A percentile compares a stretch with the other conserved stretches of the same genome.
These are phyloP conservation scores for Cornus controversa DNA, from an alignment of 148 eudicot genomes.

Conservation along the genomic window DNA sequence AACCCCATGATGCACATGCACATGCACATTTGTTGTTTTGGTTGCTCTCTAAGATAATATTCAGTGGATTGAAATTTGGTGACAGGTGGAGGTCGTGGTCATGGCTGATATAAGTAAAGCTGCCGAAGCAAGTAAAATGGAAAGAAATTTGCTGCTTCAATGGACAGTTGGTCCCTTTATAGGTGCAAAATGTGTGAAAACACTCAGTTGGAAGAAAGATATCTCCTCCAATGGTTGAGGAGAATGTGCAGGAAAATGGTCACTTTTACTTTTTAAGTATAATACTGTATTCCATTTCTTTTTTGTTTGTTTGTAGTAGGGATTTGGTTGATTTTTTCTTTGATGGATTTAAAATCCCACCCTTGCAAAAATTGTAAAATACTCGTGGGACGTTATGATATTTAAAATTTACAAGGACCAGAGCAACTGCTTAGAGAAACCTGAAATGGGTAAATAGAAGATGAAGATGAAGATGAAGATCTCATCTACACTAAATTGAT, in stretches of 20 bases:
- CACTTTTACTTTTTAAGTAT: too few species aligned
- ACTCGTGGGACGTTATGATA: too few species aligned
- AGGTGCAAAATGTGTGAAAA: neutral
- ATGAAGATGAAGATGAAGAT: too few species aligned
- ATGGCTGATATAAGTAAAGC: neutral
- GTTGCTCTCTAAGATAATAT: neutral
- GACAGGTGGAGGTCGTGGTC: slow-evolving; percentile 21
- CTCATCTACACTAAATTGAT: too few species aligned
- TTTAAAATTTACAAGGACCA: too few species aligned
- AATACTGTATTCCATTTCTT: too few species aligned
- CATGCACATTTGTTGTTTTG: neutral
- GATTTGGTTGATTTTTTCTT: too few species aligned
- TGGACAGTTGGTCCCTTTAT: neutral
- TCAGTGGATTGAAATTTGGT: neutral
- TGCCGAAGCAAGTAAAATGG: neutral
- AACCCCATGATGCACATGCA: neutral
- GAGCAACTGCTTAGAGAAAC: too few species aligned
- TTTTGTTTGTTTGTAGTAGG: too few species aligned
- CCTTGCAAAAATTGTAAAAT: too few species aligned
- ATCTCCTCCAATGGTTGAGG: neutral
- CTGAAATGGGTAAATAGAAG: too few species aligned
- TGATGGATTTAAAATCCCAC: too few species aligned
- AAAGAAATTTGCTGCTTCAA: neutral
- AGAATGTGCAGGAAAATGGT: neutral
- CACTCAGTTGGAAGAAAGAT: neutral